Base-by-base conservation (phyloP, 257 asterid genomes). In the Solanum sitiens region DNA sequence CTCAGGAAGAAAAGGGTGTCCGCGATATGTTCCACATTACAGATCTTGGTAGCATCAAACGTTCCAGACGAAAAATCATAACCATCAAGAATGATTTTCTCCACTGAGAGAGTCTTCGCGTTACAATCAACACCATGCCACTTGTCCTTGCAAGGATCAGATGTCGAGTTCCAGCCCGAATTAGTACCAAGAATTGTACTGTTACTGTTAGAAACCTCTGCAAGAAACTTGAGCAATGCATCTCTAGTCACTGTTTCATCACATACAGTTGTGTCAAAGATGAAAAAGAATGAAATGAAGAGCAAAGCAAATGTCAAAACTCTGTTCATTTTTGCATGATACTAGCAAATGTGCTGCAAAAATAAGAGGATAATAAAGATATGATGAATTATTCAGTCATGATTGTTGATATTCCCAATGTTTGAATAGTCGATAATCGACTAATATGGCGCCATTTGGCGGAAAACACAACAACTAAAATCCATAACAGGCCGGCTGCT, bases 71-170 rank as follows among this genome's bases (percentile, higher is more conserved):
- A 74, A 35, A 94, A 89, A 23, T 71, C 80, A 11, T 82, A 87
- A 45, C 92, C 91, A 33, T 87, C 88, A 8, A 94, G 95, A 37
- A 84, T 61, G 75, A 94, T 91, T 53, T 77, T 74, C 87, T 83
- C 80, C 72, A 93, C 92, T 0, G 79, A 32, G 10, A 27, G 44
- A 8, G 79, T 72, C 40, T 84, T 71, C 3, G 23, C 11, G 50
- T 91, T 91, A 44, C 98, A 93, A 1, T 80, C 82, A 86, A 94
- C 79, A 37, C 98, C 98, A 11, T 42, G 84, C 98, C 96, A 94
- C 0, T 42, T 44, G 33, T 83, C 91, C 47, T n/a, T 45, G 80
- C 95, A 93, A 7, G 94, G 94, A n/a, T 85, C 40, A 21, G 96
- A 93, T 83, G 93, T 74, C 15, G 88, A 61, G 71, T 93, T 93